Evolutionary conservation across 1,284 basidiomycete genomes (phyloP).

Genomic region (Puccinia hordei): DNA sequence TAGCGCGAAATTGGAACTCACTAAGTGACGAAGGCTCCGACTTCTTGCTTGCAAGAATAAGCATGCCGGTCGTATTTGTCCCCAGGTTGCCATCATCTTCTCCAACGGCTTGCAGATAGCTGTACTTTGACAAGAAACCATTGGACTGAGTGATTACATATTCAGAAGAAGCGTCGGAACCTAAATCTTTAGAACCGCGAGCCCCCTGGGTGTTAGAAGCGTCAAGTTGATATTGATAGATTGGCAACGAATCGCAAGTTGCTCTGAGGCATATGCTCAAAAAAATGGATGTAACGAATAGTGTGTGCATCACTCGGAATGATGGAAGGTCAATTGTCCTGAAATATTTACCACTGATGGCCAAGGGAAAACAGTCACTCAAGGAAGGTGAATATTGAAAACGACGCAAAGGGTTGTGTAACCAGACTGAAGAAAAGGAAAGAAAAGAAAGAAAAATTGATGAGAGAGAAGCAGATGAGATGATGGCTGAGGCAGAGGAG

Average conservation of each 20-base stretch:
- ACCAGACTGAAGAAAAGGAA: slow-evolving; percentile 1
- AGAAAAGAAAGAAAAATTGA: background rate
- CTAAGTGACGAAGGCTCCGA: slow-evolving; percentile 25
- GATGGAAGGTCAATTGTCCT: slow-evolving; percentile 12
- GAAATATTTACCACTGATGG: background rate
- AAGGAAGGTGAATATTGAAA: slow-evolving; percentile 15
- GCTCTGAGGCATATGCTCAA: slow-evolving; percentile 11
- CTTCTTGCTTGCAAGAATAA: background rate
- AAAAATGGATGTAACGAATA: background rate
- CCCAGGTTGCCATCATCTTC: slow-evolving; percentile 8
- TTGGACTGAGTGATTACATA: slow-evolving; percentile 40
- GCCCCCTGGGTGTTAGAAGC: background rate
- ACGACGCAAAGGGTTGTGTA: slow-evolving; percentile 11
- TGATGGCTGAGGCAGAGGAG: background rate
- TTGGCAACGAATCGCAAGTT: slow-evolving; percentile 43
- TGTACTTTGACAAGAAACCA: slow-evolving; percentile 25
- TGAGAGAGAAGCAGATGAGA: background rate
- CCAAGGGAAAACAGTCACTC: background rate
- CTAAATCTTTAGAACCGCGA: background rate
- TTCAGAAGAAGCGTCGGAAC: slow-evolving; percentile 1
- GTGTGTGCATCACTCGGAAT: slow-evolving; percentile 15
- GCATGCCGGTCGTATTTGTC: background rate
- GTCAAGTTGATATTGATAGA: slow-evolving; percentile 26
- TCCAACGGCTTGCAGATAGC: slow-evolving; percentile 21
- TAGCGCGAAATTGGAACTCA: background rate